A percentile compares a stretch with the other conserved stretches of the same genome.
These are phyloP conservation scores for Penicillium paneum DNA, from an alignment of 2,329 filamentous ascomycete genomes.

Conservation along the genomic window DNA sequence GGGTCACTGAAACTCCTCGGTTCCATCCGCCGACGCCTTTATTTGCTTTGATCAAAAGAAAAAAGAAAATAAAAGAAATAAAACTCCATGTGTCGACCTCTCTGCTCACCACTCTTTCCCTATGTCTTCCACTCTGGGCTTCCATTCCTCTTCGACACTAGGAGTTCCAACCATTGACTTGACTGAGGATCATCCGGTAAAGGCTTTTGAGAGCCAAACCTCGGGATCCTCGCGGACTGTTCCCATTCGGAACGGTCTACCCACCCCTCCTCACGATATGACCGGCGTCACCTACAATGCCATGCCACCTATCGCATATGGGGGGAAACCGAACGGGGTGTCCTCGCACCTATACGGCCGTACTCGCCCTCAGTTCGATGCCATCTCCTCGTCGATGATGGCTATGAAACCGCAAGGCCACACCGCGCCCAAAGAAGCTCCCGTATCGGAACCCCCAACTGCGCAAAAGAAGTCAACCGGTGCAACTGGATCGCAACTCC, in stretches of 20 bases:
- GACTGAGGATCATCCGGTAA: slow-evolving; percentile 15
- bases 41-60: slow-evolving; percentile 6
- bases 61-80: not conserved
- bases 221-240: slow-evolving; percentile 31
- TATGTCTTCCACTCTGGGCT: slow-evolving; percentile 35
- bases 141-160: slow-evolving; percentile 26
- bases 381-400: slow-evolving; percentile 21
- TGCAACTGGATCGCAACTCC: slow-evolving; percentile 53
- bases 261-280: slow-evolving; percentile 44
- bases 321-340: slow-evolving; percentile 28
- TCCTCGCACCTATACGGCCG: slow-evolving; percentile 25
- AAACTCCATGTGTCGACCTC: slow-evolving; percentile 15
- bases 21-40: slow-evolving; percentile 6
- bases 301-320: slow-evolving; percentile 31
- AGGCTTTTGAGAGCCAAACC: slow-evolving; percentile 16
- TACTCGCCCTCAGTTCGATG: slow-evolving; percentile 23
- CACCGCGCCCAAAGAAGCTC: slow-evolving; percentile 21
- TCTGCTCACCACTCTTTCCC: slow-evolving; percentile 16
- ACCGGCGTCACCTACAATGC: slow-evolving; percentile 40
- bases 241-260: slow-evolving; percentile 42
- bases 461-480: slow-evolving; percentile 28
- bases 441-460: slow-evolving; percentile 20
- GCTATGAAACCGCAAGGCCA: slow-evolving; percentile 25
- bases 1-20: slow-evolving; percentile 15
- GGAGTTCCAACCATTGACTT: slow-evolving; percentile 26